A percentile compares a stretch with the other conserved stretches of the same genome.
These are phyloP conservation scores for Lepidium aucheri DNA, from an alignment of 345 rosid genomes.

Conservation along the genomic window DNA sequence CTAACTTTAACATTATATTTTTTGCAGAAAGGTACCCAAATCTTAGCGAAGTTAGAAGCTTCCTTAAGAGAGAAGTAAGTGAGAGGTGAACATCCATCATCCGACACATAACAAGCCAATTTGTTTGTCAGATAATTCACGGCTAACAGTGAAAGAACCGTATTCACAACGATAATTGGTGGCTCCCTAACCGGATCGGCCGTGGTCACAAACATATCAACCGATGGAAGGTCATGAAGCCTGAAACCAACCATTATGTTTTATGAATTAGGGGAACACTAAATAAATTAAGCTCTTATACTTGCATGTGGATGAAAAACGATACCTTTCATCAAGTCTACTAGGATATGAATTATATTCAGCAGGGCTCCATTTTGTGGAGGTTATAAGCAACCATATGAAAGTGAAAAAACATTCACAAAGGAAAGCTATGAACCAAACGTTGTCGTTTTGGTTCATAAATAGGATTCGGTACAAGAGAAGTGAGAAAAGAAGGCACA, in stretches of 20 bases:
- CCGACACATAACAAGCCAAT: constrained; percentile 51
- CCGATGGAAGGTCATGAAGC: constrained; percentile 41
- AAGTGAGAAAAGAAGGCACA: constrained; percentile 24
- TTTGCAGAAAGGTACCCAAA: constrained; percentile 73
- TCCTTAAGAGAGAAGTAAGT: constrained; percentile 51
- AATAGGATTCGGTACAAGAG: constrained; percentile 13
- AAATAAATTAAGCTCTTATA: too few relatives aligned
- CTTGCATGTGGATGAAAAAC: too few relatives aligned
- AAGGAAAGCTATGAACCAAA: constrained; percentile 51
- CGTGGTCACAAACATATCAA: constrained; percentile 55
- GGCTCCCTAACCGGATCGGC: constrained; percentile 26
- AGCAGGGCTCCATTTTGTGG: constrained; percentile 55
- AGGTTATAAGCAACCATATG: constrained; percentile 37
- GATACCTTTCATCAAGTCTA: constrained; percentile 37
- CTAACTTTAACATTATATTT: constrained; percentile 41
- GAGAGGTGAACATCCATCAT: constrained; percentile 56
- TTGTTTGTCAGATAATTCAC: constrained; percentile 48
- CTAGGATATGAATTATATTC: constrained; percentile 34
- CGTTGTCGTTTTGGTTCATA: constrained; percentile 27
- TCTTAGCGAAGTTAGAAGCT: constrained; percentile 52
- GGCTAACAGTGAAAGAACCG: constrained; percentile 40
- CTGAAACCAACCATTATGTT: constrained; percentile 20
- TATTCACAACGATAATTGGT: constrained; percentile 24
- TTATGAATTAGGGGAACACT: too few relatives aligned
- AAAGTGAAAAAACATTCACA: constrained; percentile 60